Percentiles rank a stretch among this genome's conserved stretches.
Conservation (phyloP, 345 rosid species). For the Gossypium stocksii region DNA sequence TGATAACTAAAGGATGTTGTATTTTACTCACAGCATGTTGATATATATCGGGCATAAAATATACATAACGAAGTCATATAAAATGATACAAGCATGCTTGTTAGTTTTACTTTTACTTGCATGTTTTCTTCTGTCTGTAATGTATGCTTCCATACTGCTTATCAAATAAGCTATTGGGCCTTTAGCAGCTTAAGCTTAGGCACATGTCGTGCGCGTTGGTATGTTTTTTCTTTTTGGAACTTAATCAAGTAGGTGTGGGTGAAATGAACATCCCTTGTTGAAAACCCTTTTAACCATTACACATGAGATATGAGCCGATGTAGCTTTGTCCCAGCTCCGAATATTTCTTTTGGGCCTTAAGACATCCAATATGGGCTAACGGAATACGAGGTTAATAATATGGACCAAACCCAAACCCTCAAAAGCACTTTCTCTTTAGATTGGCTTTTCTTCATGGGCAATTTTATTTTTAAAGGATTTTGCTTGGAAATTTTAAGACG, state of each 20-base stretch:
- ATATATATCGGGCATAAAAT: too few relatives aligned
- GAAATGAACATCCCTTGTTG: background rate
- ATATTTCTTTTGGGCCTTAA: background rate
- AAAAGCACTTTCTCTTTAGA: background rate
- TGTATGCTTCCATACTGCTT: background rate
- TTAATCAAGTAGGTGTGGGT: too few relatives aligned
- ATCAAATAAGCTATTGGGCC: too few relatives aligned
- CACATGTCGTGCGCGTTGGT: too few relatives aligned
- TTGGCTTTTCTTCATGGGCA: background rate
- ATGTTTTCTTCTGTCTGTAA: background rate
- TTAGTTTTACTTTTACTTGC: background rate
- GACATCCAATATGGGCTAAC: background rate
- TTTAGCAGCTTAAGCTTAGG: too few relatives aligned
- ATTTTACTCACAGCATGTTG: background rate
- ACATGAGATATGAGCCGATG: background rate
- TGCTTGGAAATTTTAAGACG: too few relatives aligned
- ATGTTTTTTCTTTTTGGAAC: too few relatives aligned
- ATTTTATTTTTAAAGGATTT: too few relatives aligned
- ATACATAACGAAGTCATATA: background rate
- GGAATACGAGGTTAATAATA: background rate
- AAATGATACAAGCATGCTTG: background rate
- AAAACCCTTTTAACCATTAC: background rate
- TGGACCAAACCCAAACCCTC: background rate
- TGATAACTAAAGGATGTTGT: background rate
- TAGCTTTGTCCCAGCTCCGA: background rate